Evolutionary conservation across 2,329 filamentous ascomycete genomes (phyloP).

Genomic region (Dactylonectria estremocensis): DNA sequence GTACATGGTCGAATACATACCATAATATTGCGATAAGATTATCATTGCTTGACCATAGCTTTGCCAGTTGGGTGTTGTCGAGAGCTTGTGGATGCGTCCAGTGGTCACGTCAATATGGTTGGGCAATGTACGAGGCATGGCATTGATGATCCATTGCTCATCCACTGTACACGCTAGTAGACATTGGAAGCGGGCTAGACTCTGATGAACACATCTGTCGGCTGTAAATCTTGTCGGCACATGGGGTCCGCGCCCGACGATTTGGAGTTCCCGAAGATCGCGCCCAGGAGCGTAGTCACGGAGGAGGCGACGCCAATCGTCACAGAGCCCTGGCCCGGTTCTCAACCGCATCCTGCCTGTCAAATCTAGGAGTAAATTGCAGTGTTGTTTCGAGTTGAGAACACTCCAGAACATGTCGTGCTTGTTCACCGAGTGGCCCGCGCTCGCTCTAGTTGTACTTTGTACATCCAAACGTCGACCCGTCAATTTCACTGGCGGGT

Average conservation of each 20-base stretch:
- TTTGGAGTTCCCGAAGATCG: conserved; percentile 29
- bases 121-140: conserved; percentile 15
- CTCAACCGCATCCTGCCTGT: conserved; percentile 12
- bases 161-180: not conserved
- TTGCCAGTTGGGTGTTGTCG: conserved; percentile 8
- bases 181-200: conserved; percentile 3
- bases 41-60: conserved; percentile 23
- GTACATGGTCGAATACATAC: conserved; percentile 14
- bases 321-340: conserved; percentile 14
- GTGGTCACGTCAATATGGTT: conserved; percentile 1
- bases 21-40: conserved; percentile 17
- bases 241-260: conserved; percentile 22
- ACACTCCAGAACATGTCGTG: conserved; percentile 16
- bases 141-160: conserved; percentile 10
- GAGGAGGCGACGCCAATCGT: conserved; percentile 13
- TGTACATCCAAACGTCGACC: conserved; percentile 22
- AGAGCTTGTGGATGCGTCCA: not conserved
- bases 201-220: conserved; percentile 18
- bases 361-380: conserved; percentile 32
- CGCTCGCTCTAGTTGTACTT: conserved; percentile 16
- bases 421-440: conserved; percentile 27
- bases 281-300: conserved; percentile 6
- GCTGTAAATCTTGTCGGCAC: conserved; percentile 26
- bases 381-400: conserved; percentile 31
- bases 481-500: conserved; percentile 27